These are phyloP conservation scores for Breviolum minutum DNA, from an alignment of 73 alveolate genomes.

Conservation along the genomic window DNA sequence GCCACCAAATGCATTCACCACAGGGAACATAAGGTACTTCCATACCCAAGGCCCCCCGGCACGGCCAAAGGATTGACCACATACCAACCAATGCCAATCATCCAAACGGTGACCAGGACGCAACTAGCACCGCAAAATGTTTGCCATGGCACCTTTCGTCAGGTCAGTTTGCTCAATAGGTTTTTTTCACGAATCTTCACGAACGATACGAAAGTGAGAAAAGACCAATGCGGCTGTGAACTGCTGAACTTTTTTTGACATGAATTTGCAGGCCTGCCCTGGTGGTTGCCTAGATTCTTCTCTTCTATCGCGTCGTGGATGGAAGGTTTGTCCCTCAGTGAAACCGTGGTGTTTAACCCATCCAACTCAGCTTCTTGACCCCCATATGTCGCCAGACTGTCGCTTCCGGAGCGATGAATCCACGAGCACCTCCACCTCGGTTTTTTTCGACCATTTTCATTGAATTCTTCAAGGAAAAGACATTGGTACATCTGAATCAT, in stretches of 20 bases:
- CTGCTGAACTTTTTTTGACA: background rate
- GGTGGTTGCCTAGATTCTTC: slow-evolving; percentile 81
- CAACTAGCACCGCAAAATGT: slow-evolving; percentile 43
- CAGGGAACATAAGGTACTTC: background rate
- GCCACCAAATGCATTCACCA: background rate
- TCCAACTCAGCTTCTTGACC: background rate
- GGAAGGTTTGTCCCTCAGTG: slow-evolving; percentile 71
- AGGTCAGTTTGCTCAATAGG: background rate
- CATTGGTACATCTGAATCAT: too few species aligned
- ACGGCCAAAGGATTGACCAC: slow-evolving; percentile 65
- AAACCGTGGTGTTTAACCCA: background rate
- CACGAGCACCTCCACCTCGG: background rate
- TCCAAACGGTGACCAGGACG: slow-evolving; percentile 66
- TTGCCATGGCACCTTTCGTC: slow-evolving; percentile 57
- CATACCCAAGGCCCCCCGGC: slow-evolving; percentile 2
- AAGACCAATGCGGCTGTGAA: background rate
- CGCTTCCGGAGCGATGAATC: background rate
- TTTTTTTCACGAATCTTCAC: background rate
- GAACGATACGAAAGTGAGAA: background rate
- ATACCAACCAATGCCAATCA: slow-evolving; percentile 74
- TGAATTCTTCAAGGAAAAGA: too few species aligned
- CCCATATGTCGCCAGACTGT: background rate
- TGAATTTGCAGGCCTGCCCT: slow-evolving; percentile 12
- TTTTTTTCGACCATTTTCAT: too few species aligned
- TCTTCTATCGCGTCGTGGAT: slow-evolving; percentile 77